A percentile compares a stretch with the other conserved stretches of the same genome.
phyloP scores from a whole-genome alignment of 2,329 filamentous ascomycete genomes.

The Paraphaeosphaeria sporulosa region DNA sequence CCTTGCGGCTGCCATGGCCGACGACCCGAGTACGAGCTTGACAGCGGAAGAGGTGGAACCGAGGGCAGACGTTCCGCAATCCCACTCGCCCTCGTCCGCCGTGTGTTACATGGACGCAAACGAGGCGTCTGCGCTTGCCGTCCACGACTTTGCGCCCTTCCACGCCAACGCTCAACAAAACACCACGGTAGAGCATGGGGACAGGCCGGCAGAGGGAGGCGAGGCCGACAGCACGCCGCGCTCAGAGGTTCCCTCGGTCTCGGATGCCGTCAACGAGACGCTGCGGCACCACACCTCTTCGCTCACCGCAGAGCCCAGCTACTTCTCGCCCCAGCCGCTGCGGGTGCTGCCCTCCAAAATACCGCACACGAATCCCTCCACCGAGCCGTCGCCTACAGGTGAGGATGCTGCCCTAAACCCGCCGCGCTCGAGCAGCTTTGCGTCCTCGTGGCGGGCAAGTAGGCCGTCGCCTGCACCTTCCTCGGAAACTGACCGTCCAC shows the following conservation, averaged over 20 bases:
- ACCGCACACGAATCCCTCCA: constrained; percentile 39
- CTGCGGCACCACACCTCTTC: constrained; percentile 28
- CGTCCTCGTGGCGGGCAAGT: constrained; percentile 27
- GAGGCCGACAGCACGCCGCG: constrained; percentile 51
- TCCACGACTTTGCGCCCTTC: constrained; percentile 16
- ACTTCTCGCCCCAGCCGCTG: constrained; percentile 50
- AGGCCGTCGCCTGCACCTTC: constrained; percentile 20
- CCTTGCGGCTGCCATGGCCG: constrained; percentile 39
- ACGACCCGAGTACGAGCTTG: constrained; percentile 35
- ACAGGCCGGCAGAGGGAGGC: constrained; percentile 17
- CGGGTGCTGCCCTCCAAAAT: constrained; percentile 43
- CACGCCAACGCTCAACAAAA: constrained; percentile 16
- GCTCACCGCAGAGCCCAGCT: constrained; percentile 42
- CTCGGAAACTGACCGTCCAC: constrained; percentile 42
- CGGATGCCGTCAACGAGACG: constrained; percentile 31
- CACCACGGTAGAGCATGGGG: constrained; percentile 13
- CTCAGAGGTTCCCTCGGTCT: constrained; percentile 48
- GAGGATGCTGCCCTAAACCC: constrained; percentile 21
- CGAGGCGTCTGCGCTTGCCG: constrained; percentile 22
- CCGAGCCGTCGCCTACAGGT: constrained; percentile 41
- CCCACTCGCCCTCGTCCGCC: constrained; percentile 32
- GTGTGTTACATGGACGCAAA: constrained; percentile 35
- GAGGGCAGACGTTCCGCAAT: constrained; percentile 16
- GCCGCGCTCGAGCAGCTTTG: not conserved
- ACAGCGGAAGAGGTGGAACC: constrained; percentile 28